phyloP scores from a whole-genome alignment of 106 monocot species.

The Dendrobium nobile region DNA sequence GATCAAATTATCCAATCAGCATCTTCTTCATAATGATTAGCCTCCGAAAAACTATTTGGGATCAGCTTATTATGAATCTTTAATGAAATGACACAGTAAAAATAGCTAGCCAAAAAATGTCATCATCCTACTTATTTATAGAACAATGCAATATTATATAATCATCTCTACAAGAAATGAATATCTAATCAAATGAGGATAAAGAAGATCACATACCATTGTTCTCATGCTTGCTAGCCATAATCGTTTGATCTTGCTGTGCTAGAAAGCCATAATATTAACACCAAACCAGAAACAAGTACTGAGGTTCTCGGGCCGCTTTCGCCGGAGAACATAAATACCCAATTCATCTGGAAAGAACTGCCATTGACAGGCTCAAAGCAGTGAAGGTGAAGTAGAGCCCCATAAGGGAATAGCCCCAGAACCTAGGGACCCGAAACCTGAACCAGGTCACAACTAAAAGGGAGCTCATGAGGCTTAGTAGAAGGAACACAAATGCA shows the following conservation, averaged over 20 bases:
- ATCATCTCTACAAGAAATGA: too few species aligned
- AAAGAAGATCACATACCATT: neutral
- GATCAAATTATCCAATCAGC: neutral
- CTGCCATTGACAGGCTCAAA: constrained; percentile 51
- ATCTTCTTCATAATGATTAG: neutral
- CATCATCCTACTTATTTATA: neutral
- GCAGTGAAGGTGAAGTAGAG: constrained; percentile 76
- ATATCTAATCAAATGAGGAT: too few species aligned
- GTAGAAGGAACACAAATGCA: constrained; percentile 84
- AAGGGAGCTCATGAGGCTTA: constrained; percentile 87
- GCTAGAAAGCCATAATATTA: too few species aligned
- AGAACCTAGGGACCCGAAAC: constrained; percentile 82
- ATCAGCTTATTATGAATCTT: neutral
- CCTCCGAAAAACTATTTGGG: neutral
- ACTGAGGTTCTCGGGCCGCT: too few species aligned
- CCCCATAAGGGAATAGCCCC: constrained; percentile 85
- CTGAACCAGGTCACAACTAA: constrained; percentile 81
- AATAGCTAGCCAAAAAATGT: neutral
- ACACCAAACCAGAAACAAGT: too few species aligned
- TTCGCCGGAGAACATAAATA: neutral
- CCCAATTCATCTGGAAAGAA: constrained; percentile 24
- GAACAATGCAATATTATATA: neutral
- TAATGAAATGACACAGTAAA: neutral
- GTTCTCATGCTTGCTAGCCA: neutral
- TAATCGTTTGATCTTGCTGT: neutral